Percentiles rank a stretch among this genome's conserved stretches.
These are phyloP conservation scores for Pisolithus tinctorius DNA, from an alignment of 768 basidiomycete species.

Conservation along the genomic window DNA sequence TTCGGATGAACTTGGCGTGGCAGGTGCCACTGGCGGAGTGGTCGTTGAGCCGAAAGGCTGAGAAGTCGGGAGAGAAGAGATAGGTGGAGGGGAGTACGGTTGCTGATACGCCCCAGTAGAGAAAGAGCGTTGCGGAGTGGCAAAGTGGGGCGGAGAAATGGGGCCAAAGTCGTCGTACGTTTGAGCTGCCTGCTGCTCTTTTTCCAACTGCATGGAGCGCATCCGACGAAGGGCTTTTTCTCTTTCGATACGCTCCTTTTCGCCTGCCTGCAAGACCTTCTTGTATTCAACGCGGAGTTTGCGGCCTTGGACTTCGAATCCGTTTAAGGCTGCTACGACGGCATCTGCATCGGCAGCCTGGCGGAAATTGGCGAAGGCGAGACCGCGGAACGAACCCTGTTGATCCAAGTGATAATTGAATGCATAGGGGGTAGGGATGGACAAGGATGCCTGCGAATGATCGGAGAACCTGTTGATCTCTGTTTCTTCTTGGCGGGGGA, in stretches of 20 bases:
- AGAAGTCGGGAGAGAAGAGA: conserved; percentile 33
- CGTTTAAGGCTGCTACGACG: conserved; percentile 92
- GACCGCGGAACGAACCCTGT: conserved; percentile 90
- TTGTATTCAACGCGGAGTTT: conserved; percentile 99
- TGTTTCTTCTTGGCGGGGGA: neutral
- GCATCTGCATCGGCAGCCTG: conserved; percentile 88
- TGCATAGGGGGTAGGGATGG: conserved; percentile 95
- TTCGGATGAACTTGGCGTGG: conserved; percentile 59
- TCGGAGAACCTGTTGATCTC: conserved; percentile 5
- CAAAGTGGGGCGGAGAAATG: conserved; percentile 44
- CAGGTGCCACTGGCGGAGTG: conserved; percentile 48
- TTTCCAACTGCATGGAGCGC: conserved; percentile 94
- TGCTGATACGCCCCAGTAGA: conserved; percentile 56
- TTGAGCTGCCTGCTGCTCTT: conserved; percentile 53
- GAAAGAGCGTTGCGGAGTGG: conserved; percentile 65
- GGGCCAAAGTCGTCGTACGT: conserved; percentile 74
- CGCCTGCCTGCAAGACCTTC: conserved; percentile 97
- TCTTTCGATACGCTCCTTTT: conserved; percentile 97
- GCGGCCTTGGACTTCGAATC: conserved; percentile 92
- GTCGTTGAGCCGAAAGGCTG: conserved; percentile 38
- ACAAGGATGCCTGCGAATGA: conserved; percentile 65
- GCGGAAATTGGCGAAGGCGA: conserved; percentile 98
- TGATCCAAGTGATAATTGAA: conserved; percentile 99
- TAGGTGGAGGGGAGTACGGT: conserved; percentile 60
- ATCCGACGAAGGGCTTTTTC: conserved; percentile 98